These are phyloP conservation scores for Boechera retrofracta DNA, from an alignment of 345 rosid species.

Conservation along the genomic window DNA sequence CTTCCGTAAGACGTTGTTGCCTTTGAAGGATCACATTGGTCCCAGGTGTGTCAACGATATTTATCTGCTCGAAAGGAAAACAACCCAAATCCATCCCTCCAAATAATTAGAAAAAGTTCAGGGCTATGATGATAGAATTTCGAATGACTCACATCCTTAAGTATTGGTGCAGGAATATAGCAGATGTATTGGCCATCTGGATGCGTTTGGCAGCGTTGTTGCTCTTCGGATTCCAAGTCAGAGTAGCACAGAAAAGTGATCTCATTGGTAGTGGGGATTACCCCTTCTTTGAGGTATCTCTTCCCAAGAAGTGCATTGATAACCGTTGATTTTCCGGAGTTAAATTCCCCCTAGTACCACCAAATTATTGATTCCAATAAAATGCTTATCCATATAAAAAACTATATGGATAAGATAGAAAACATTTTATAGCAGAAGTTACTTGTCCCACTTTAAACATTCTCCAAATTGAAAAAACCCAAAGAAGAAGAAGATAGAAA, in stretches of 20 bases:
- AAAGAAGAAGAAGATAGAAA: conserved; percentile 2
- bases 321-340: conserved; percentile 94
- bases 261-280: conserved; percentile 94
- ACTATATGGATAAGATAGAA: not conserved
- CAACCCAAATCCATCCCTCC: conserved; percentile 31
- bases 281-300: conserved; percentile 88
- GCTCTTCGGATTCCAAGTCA: conserved; percentile 60
- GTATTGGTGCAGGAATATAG: conserved; percentile 90
- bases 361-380: conserved; percentile 27
- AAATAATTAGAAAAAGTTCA: conserved; percentile 13
- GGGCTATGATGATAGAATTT: conserved; percentile 1
- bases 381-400: conserved; percentile 2
- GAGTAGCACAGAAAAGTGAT: conserved; percentile 86
- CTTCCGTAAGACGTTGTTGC: conserved; percentile 95
- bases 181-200: conserved; percentile 94
- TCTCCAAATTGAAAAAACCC: not conserved
- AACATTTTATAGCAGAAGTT: not conserved
- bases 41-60: conserved; percentile 91
- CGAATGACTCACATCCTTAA: conserved; percentile 69
- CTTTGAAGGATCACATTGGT: conserved; percentile 97
- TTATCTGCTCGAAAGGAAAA: conserved; percentile 65
- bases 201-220: conserved; percentile 79
- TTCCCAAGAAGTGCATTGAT: conserved; percentile 94
- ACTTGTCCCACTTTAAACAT: not conserved
- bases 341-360: conserved; percentile 81